phyloP scores from a whole-genome alignment of 108 stramenopile species.

The Phaeodactylum tricornutum region DNA sequence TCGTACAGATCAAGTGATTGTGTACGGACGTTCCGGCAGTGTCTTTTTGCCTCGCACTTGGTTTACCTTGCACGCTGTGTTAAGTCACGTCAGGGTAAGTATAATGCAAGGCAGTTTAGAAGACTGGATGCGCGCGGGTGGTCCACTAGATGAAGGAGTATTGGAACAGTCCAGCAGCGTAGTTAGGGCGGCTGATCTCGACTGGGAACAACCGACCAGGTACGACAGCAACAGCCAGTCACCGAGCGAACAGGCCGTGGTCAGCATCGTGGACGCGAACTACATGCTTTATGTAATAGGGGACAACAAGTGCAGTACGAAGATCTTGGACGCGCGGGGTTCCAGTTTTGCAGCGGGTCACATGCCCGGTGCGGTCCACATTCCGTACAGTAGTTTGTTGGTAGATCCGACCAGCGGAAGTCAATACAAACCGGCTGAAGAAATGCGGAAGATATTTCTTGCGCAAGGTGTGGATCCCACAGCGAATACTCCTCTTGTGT shows the following conservation, averaged over 20 bases:
- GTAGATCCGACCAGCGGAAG: constrained; percentile 11
- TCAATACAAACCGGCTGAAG: constrained; percentile 21
- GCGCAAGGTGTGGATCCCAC: constrained; percentile 18
- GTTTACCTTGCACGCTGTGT: constrained; percentile 38
- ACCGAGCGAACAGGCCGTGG: not conserved
- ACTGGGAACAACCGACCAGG: too few relatives aligned
- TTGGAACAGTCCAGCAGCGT: too few relatives aligned
- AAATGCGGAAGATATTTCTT: constrained; percentile 25
- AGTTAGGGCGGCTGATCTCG: too few relatives aligned
- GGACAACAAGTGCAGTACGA: too few relatives aligned
- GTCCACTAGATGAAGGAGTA: constrained; percentile 42
- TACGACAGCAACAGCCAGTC: too few relatives aligned
- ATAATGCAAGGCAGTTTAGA: constrained; percentile 54
- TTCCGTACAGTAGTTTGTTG: constrained; percentile 42
- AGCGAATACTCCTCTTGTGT: constrained; percentile 16
- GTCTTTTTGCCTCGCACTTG: constrained; percentile 52
- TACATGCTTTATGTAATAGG: too few relatives aligned
- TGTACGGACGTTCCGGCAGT: constrained; percentile 43
- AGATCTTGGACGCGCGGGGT: constrained; percentile 52
- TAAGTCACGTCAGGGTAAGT: constrained; percentile 26
- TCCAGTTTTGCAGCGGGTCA: constrained; percentile 48
- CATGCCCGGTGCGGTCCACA: constrained; percentile 51
- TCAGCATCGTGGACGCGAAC: too few relatives aligned
- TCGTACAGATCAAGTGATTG: constrained; percentile 23
- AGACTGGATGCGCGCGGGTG: constrained; percentile 48